Conservation (phyloP, 768 basidiomycete genomes). For the Coprinellus aureogranulatus region DNA sequence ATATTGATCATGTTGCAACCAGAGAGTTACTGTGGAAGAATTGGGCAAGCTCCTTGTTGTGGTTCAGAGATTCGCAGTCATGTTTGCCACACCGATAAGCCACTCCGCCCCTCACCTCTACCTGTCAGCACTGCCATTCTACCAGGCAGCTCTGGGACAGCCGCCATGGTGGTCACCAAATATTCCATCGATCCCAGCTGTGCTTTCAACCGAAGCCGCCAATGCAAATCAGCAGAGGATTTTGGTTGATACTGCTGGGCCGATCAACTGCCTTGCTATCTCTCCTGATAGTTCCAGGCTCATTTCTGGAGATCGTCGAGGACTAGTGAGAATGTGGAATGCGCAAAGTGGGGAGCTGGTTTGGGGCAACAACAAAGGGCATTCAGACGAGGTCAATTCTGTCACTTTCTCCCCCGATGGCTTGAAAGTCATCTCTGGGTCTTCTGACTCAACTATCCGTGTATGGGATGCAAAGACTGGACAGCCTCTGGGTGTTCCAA, state of each 20-base stretch:
- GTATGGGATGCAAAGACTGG: slow-evolving; percentile 22
- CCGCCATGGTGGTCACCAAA: not conserved
- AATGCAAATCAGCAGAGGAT: no score
- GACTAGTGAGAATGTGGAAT: slow-evolving; percentile 20
- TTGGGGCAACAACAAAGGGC: not conserved
- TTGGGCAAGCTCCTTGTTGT: not conserved
- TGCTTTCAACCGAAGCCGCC: not conserved
- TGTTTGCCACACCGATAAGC: slow-evolving; percentile 8
- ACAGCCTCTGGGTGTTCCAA: no score
- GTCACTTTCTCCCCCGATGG: slow-evolving; percentile 21
- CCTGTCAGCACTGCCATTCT: slow-evolving; percentile 21
- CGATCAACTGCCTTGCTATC: no score
- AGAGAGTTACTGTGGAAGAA: slow-evolving; percentile 9
- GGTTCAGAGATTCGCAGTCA: slow-evolving; percentile 18
- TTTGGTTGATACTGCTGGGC: no score
- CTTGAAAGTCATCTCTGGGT: slow-evolving; percentile 10
- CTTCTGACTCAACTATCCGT: slow-evolving; percentile 14
- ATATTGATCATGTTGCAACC: not conserved
- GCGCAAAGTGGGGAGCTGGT: not conserved
- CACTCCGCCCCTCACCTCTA: slow-evolving; percentile 24
- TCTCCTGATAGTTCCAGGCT: no score
- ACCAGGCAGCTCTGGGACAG: slow-evolving; percentile 8
- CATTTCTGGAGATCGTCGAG: slow-evolving; percentile 11
- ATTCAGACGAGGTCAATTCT: slow-evolving; percentile 10
- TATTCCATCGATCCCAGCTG: slow-evolving; percentile 9